Conservation (phyloP, 2,329 filamentous ascomycete species). For the Pseudogymnoascus sp. region DNA sequence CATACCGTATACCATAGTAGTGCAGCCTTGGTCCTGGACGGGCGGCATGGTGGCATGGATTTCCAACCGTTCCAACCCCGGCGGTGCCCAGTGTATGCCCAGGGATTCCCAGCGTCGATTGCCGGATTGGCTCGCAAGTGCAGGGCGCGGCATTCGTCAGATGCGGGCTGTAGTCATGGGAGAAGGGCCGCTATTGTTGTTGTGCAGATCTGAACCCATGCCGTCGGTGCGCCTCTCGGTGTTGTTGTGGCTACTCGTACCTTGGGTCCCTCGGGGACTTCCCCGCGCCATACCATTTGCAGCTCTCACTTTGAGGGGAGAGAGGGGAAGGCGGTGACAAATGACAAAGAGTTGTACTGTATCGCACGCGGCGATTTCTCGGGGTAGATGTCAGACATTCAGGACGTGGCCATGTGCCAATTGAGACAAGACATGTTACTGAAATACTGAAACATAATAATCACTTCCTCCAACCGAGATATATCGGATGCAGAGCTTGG, state of each 20-base stretch:
- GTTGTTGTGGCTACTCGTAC: neutral
- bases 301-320: neutral
- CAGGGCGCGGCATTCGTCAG: slow-evolving; percentile 1
- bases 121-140: neutral
- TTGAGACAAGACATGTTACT: neutral
- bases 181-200: neutral
- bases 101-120: neutral
- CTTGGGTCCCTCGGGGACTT: neutral
- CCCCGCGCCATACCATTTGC: neutral
- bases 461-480: neutral
- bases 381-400: neutral
- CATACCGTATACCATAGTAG: neutral
- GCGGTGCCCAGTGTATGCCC: neutral
- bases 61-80: neutral
- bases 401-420: neutral
- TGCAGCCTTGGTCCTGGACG: neutral
- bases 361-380: neutral
- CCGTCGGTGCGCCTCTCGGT: neutral
- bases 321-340: neutral
- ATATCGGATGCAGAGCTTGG: neutral
- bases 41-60: too few species aligned
- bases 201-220: neutral
- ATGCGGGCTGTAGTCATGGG: neutral
- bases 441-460: neutral
- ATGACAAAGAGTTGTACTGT: neutral